Evolutionary conservation across 176 grass and related monocot genomes (phyloP), one percentile per base, ranked within the genome.

Genomic region (Tillandsia leiboldiana): DNA sequence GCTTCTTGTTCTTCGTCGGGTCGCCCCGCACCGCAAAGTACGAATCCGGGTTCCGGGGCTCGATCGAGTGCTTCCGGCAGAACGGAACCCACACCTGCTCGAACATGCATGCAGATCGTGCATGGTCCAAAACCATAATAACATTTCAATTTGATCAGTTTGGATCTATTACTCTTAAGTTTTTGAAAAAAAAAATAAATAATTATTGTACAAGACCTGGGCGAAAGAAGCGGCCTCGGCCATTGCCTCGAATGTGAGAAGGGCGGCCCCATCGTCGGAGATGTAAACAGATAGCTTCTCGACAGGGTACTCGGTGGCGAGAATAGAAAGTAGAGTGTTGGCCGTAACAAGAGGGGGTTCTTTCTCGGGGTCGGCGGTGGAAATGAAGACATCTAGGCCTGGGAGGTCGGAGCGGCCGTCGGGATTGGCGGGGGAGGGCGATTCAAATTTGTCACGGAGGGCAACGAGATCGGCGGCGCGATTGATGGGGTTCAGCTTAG

Each of bases 1-100:
- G 74, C 51, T 77, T 77, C 74, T 77, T 77, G 65, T 77, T 77
- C 74, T 59, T 77, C 3, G 74, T 77, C 2, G 74, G 74, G 65
- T 77, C 74, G 65, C 74, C 26, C 10, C 53, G 66, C 28, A 69
- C 26, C 26, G 29, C 51, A 65, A 77, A 77, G 65, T 77, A 77
- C 65, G 63, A 58, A 1, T 77, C 74, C 10, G 74, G 74, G 65
- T 77, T 77, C 51, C 74, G 74, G 26, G 74, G 74, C 65, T 77
- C 74, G 74, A 77, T 77, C 28, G 28, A 22, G 52, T 77, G 74
- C 27, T 77, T 77, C 33, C 74, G 74, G 51, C 74, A 77, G 74
- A 69, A 77, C 14, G 74, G 74, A 8, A 77, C 74, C 74, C 72
- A 74, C 28, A 74, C 42, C 33, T 42, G 33, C 33, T 42, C 33